Base-by-base conservation (phyloP, 208 protist genomes). In the Leishmania aethiopica region DNA sequence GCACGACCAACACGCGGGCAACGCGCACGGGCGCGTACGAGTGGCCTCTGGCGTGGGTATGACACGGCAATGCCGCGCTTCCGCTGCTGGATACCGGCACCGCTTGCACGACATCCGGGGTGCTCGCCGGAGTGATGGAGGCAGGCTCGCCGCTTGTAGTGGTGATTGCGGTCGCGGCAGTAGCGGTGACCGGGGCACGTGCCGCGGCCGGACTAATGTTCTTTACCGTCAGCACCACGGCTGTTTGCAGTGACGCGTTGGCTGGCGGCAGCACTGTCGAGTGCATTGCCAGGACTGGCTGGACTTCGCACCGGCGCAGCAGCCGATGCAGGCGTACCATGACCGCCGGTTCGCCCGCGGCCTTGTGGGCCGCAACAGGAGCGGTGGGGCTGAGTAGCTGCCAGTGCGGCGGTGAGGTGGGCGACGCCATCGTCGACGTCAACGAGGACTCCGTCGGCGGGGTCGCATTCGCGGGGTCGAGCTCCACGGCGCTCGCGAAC, bases 241-340 rank as follows among this genome's bases (percentile, higher is more conserved):
- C 89, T 22, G 83, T 80, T 40, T 81, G 86, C 75, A 93, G 60
- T 0, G 85, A 88, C 0, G 84, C 78, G 78, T 92, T 93, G 3
- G 83, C 72, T 15, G 94, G 92, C 47, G 92, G 89, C 47, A 97
- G 75, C 28, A 95, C 89, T 53, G 87, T 95, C 4, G 90, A 91
- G 77, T 90, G 90, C 79, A 96, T 83, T 17, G 85, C 71, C 57
- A 97, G 57, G 59, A 91, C 70, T 40, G 92, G 91, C 70, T 86
- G 88, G 67, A 97, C 94, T n/a, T 89, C 84, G 53, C 93, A 79
- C 55, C 87, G 87, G 49, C 94, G 91, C 35, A 95, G 80, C 74
- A 95, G 81, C n/a, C 94, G 92, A 78, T 97, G 94, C 22, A 97
- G 81, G 40, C 91, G 86, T 10, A 96, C 84, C 59, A 80, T 78